Evolutionary conservation across 1,139 yeast species (phyloP).

Genomic region (Suzukiozyma palmioleophila): DNA sequence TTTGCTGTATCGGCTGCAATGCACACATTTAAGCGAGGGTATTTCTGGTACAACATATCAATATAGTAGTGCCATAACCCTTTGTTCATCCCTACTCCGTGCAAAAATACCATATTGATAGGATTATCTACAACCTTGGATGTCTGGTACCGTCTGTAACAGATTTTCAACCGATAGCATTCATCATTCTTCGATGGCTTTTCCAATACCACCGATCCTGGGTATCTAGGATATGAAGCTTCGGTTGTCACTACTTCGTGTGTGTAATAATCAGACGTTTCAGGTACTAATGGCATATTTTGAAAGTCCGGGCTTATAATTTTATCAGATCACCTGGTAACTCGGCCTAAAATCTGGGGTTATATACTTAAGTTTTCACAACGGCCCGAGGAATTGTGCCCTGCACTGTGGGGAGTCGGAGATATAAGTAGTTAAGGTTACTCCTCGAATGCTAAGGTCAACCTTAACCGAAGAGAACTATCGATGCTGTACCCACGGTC

Average conservation of each 20-base stretch:
- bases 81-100: slow-evolving; percentile 71
- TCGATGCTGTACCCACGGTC: too few species aligned
- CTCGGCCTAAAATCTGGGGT: too few species aligned
- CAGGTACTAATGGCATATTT: slow-evolving; percentile 10
- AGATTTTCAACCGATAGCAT: slow-evolving; percentile 29
- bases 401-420: too few species aligned
- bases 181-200: slow-evolving; percentile 18
- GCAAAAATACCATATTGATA: slow-evolving; percentile 55
- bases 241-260: slow-evolving; percentile 9
- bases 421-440: too few species aligned
- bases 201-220: slow-evolving; percentile 19
- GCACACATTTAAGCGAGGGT: slow-evolving; percentile 25
- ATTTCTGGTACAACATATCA: slow-evolving; percentile 28
- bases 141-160: slow-evolving; percentile 30
- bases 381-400: too few species aligned
- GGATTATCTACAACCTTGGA: slow-evolving; percentile 11
- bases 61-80: slow-evolving; percentile 60
- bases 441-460: too few species aligned
- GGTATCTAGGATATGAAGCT: slow-evolving; percentile 30
- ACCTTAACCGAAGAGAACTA: too few species aligned
- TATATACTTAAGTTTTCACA: too few species aligned
- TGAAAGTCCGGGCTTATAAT: not conserved
- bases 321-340: too few species aligned
- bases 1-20: slow-evolving; percentile 53
- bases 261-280: slow-evolving; percentile 10